phyloP scores from a whole-genome alignment of 106 monocot genomes.

The Ottelia alismoides region DNA sequence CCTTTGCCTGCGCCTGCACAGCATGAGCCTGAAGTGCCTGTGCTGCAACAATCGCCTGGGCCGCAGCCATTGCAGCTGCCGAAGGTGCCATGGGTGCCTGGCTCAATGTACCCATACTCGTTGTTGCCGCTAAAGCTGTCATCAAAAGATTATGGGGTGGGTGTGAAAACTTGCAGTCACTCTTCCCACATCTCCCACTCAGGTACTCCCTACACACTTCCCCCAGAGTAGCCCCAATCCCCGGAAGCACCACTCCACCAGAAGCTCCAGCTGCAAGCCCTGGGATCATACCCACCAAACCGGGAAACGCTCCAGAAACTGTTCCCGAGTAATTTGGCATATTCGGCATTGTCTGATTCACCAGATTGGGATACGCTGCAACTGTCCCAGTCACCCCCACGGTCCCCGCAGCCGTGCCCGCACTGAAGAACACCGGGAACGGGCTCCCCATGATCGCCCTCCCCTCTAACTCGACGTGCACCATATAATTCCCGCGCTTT shows the following conservation, averaged over 20 bases:
- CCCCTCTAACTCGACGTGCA: conserved; percentile 63
- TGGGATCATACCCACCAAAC: conserved; percentile 78
- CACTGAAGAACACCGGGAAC: conserved; percentile 92
- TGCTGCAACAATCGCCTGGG: conserved; percentile 93
- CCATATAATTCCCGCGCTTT: conserved; percentile 96
- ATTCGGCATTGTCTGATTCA: conserved; percentile 99
- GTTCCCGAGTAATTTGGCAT: conserved; percentile 95
- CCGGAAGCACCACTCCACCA: conserved; percentile 72
- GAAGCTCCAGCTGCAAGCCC: conserved; percentile 40
- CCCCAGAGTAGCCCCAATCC: conserved; percentile 69
- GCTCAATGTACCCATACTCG: conserved; percentile 54
- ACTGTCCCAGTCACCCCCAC: neutral
- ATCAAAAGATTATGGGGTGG: conserved; percentile 67
- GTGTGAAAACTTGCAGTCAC: conserved; percentile 60
- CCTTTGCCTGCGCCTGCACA: conserved; percentile 64
- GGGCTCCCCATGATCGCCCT: conserved; percentile 84
- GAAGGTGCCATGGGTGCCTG: conserved; percentile 95
- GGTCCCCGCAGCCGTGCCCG: conserved; percentile 23
- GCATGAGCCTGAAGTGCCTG: conserved; percentile 89
- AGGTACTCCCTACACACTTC: conserved; percentile 85
- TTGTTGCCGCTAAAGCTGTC: conserved; percentile 52
- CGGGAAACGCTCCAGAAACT: conserved; percentile 73
- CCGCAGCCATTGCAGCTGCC: conserved; percentile 96
- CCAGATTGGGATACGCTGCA: conserved; percentile 52
- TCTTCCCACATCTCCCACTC: conserved; percentile 53